Conservation (phyloP, 139 green algal species). For the Volvox reticuliferus region DNA sequence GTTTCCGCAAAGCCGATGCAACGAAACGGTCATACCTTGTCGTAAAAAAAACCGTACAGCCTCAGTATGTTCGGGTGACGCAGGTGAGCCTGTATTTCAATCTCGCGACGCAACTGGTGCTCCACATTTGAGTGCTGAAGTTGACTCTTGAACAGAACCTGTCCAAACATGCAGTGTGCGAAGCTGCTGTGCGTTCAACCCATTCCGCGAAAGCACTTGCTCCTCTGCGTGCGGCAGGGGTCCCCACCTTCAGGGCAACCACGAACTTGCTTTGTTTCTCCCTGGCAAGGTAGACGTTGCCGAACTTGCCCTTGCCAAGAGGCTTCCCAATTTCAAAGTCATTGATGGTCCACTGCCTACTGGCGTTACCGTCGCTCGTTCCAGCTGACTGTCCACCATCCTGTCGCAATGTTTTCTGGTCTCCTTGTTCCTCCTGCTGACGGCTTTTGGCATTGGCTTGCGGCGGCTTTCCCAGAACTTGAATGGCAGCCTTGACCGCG, state of each 20-base stretch:
- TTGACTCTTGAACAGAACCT: constrained; percentile 98
- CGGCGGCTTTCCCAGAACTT: not conserved
- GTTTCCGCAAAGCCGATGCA: too few species aligned
- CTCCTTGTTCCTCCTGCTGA: constrained; percentile 2
- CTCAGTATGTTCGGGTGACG: constrained; percentile 98
- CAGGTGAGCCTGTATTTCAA: constrained; percentile 99
- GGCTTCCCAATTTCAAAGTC: constrained; percentile 99
- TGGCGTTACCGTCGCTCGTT: constrained; percentile 4
- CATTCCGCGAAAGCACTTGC: too few species aligned
- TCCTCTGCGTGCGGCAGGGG: too few species aligned
- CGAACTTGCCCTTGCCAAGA: constrained; percentile 97
- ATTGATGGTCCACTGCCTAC: constrained; percentile 81
- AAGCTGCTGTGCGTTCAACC: not conserved
- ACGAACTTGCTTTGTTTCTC: constrained; percentile 95
- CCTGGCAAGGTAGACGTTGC: constrained; percentile 98
- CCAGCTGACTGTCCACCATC: constrained; percentile 11
- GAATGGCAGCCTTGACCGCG: not conserved
- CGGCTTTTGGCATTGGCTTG: not conserved
- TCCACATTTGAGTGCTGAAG: constrained; percentile 95
- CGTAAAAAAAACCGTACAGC: constrained; percentile 98
- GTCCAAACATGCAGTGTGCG: not conserved
- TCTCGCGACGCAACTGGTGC: constrained; percentile 97
- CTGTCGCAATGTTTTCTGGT: not conserved
- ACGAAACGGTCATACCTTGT: constrained; percentile 62
- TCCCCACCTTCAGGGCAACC: constrained; percentile 91